phyloP scores from a whole-genome alignment of 148 eudicot species.

The Rhododendron griersonianum region DNA sequence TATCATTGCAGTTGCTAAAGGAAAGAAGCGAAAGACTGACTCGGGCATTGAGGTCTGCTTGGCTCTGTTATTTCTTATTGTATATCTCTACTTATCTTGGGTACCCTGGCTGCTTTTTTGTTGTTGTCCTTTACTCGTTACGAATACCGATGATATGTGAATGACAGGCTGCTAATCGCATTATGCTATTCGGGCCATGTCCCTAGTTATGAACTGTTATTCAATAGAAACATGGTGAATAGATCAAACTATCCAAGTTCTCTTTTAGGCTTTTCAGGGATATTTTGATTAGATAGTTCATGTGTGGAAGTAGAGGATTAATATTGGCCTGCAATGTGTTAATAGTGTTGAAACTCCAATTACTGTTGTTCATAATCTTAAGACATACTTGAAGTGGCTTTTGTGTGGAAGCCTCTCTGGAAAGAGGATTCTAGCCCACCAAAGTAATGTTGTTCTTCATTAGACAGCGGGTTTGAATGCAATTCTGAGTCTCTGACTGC shows the following conservation, averaged over 20 bases:
- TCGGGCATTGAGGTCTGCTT: constrained; percentile 68
- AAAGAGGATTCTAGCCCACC: not conserved
- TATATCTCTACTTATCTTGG: not conserved
- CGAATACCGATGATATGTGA: not conserved
- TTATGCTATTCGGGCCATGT: not conserved
- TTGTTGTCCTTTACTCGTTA: not conserved
- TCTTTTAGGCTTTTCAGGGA: not conserved
- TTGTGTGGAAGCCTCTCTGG: not conserved
- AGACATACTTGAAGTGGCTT: not conserved
- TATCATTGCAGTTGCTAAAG: constrained; percentile 62
- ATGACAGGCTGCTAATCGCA: not conserved
- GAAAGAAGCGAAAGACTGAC: constrained; percentile 87
- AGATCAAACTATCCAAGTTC: not conserved
- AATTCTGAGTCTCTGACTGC: not conserved
- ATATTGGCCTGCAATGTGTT: too few species aligned
- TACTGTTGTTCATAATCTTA: not conserved
- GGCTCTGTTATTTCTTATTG: constrained; percentile 8
- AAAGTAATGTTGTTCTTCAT: not conserved
- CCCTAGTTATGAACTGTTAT: not conserved
- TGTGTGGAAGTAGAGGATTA: not conserved
- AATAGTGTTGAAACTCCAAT: not conserved
- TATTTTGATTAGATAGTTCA: not conserved
- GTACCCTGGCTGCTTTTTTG: not conserved
- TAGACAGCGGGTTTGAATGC: not conserved
- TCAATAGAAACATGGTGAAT: not conserved